Conservation (phyloP, 345 rosid genomes). For the Durio zibethinus region DNA sequence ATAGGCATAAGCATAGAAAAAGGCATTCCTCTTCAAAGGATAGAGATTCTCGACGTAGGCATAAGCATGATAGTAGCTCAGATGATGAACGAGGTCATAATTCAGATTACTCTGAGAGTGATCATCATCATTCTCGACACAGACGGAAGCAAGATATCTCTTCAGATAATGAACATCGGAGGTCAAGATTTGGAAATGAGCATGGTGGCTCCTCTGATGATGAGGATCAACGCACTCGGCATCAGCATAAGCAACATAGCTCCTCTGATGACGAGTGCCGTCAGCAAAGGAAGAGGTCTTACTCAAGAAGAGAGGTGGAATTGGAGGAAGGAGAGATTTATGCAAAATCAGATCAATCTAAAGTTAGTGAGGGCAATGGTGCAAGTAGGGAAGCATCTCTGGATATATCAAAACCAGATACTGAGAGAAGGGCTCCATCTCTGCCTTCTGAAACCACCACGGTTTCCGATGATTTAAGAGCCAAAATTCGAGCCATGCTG, state of each 20-base stretch:
- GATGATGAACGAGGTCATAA: constrained; percentile 30
- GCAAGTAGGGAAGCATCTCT: constrained; percentile 44
- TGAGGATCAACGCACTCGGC: constrained; percentile 29
- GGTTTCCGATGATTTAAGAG: constrained; percentile 75
- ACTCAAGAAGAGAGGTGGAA: constrained; percentile 32
- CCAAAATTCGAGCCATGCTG: constrained; percentile 95
- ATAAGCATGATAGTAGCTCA: constrained; percentile 32
- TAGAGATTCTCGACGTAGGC: constrained; percentile 35
- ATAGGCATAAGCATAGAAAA: constrained; percentile 48
- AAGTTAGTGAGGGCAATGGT: constrained; percentile 32
- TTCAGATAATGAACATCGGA: constrained; percentile 26
- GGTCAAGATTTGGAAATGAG: constrained; percentile 17
- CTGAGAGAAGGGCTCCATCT: constrained; percentile 26
- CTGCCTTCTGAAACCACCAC: constrained; percentile 38
- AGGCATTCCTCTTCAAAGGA: constrained; percentile 51
- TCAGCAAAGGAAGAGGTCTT: constrained; percentile 32
- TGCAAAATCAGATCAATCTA: constrained; percentile 54
- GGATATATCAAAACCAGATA: constrained; percentile 22
- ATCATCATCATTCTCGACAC: constrained; percentile 26
- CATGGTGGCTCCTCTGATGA: constrained; percentile 38
- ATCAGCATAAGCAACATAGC: constrained; percentile 25
- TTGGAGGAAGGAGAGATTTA: constrained; percentile 63
- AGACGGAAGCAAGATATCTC: constrained; percentile 24
- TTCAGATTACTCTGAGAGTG: constrained; percentile 28
- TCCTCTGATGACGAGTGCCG: constrained; percentile 35